phyloP scores from a whole-genome alignment of 768 basidiomycete genomes.

The Phylloporus arenicola region DNA sequence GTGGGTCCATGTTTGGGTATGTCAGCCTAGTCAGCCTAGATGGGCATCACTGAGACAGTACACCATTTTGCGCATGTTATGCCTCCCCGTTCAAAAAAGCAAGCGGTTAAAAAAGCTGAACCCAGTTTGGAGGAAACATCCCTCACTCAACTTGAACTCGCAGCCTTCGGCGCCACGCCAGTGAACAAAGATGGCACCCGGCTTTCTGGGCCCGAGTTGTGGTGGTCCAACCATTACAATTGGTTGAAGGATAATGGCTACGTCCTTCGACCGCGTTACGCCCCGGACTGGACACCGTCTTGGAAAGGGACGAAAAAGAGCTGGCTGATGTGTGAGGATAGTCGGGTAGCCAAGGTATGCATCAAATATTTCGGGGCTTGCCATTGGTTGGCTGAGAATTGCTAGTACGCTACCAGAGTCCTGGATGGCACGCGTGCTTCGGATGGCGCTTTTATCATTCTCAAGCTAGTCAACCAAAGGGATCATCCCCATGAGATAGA shows the following conservation, averaged over 20 bases:
- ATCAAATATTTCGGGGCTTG: not conserved
- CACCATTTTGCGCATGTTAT: not conserved
- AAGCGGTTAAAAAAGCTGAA: not conserved
- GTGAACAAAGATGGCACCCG: not conserved
- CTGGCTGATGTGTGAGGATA: conserved; percentile 2
- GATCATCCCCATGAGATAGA: conserved; percentile 26
- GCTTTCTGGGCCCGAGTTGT: conserved; percentile 5
- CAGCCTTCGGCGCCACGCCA: not conserved
- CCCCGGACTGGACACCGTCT: conserved; percentile 19
- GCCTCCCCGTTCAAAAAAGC: not conserved
- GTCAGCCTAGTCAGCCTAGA: no score
- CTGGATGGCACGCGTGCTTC: conserved; percentile 27
- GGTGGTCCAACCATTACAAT: conserved; percentile 10
- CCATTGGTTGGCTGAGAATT: conserved; percentile 5
- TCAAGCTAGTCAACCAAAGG: conserved; percentile 25
- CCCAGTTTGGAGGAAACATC: not conserved
- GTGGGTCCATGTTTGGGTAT: conserved; percentile 1
- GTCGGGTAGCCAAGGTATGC: conserved; percentile 2
- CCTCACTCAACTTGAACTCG: not conserved
- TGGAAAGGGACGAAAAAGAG: conserved; percentile 8
- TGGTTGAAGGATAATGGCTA: conserved; percentile 18
- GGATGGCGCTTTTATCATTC: conserved; percentile 25
- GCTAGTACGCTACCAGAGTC: conserved; percentile 5
- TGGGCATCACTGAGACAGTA: not conserved
- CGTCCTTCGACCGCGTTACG: conserved; percentile 16